Evolutionary conservation across 1,284 basidiomycete species (phyloP).

Genomic region (Meripilus lineatus): DNA sequence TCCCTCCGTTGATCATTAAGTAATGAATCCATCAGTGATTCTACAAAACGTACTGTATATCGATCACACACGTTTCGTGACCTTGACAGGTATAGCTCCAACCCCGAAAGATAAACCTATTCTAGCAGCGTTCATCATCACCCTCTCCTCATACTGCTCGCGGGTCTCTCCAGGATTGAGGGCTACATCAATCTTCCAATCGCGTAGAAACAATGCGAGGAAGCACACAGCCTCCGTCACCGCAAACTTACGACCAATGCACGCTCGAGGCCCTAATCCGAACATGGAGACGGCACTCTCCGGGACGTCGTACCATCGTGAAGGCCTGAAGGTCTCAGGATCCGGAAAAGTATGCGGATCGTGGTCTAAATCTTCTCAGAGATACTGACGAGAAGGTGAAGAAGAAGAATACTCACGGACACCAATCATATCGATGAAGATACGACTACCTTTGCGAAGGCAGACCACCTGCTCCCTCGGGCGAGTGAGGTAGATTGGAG

Average conservation of each 20-base stretch:
- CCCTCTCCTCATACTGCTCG: background rate
- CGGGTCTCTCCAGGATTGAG: background rate
- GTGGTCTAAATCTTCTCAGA: slow-evolving; percentile 20
- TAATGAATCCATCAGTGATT: too few relatives aligned
- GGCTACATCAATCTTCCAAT: slow-evolving; percentile 19
- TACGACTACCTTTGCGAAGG: slow-evolving; percentile 19
- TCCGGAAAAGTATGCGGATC: slow-evolving; percentile 35
- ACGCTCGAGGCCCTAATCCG: slow-evolving; percentile 28
- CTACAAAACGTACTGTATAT: too few relatives aligned
- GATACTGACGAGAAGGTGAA: background rate
- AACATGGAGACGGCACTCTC: slow-evolving; percentile 2
- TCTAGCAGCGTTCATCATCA: too few relatives aligned
- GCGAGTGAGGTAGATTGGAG: slow-evolving; percentile 19
- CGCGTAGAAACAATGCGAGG: slow-evolving; percentile 22
- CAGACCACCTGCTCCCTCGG: slow-evolving; percentile 15
- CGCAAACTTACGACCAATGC: slow-evolving; percentile 27
- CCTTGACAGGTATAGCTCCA: too few relatives aligned
- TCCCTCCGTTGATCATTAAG: too few relatives aligned
- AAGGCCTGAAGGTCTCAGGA: slow-evolving; percentile 33
- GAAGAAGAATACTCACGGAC: slow-evolving; percentile 36
- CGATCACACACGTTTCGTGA: too few relatives aligned
- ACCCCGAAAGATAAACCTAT: too few relatives aligned
- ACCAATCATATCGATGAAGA: slow-evolving; percentile 47
- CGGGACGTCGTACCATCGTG: slow-evolving; percentile 32
- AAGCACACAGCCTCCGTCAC: slow-evolving; percentile 26